Percentiles rank a stretch among this genome's conserved stretches.
Evolutionary conservation across 1,139 yeast genomes (phyloP).

Genomic region (Lodderomyces orthopsilosis): DNA sequence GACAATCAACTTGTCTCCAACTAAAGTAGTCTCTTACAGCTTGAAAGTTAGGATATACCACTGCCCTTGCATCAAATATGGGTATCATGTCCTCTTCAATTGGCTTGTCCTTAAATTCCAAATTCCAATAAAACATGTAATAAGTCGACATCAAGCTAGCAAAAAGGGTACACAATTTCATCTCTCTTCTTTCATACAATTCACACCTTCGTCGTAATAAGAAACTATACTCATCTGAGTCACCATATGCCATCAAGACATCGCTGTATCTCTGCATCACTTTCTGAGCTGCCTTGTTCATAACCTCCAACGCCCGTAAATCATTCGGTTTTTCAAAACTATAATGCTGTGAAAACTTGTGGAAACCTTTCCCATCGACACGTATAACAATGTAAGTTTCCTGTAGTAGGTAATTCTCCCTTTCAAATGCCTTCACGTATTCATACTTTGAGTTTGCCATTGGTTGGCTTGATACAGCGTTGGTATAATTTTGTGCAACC

Average conservation of each 20-base stretch:
- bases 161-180: slow-evolving; percentile 76
- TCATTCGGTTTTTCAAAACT: slow-evolving; percentile 88
- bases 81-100: slow-evolving; percentile 49
- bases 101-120: slow-evolving; percentile 50
- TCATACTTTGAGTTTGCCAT: slow-evolving; percentile 84
- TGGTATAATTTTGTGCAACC: slow-evolving; percentile 2
- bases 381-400: slow-evolving; percentile 81
- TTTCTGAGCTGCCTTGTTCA: slow-evolving; percentile 76
- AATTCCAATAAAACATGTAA: slow-evolving; percentile 67
- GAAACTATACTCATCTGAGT: slow-evolving; percentile 91
- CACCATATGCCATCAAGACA: slow-evolving; percentile 82
- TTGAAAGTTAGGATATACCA: slow-evolving; percentile 66
- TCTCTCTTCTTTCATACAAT: slow-evolving; percentile 76
- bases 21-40: slow-evolving; percentile 75
- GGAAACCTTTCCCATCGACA: slow-evolving; percentile 94
- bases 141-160: slow-evolving; percentile 79
- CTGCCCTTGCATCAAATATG: slow-evolving; percentile 88
- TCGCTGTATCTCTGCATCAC: slow-evolving; percentile 69
- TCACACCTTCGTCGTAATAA: slow-evolving; percentile 59
- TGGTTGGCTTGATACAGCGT: not conserved
- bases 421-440: slow-evolving; percentile 81
- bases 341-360: slow-evolving; percentile 72
- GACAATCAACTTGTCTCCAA: slow-evolving; percentile 98
- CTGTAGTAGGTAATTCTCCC: slow-evolving; percentile 69
- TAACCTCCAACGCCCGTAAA: slow-evolving; percentile 63